phyloP scores from a whole-genome alignment of 148 eudicot genomes.

The Vaccinium macrocarpon region DNA sequence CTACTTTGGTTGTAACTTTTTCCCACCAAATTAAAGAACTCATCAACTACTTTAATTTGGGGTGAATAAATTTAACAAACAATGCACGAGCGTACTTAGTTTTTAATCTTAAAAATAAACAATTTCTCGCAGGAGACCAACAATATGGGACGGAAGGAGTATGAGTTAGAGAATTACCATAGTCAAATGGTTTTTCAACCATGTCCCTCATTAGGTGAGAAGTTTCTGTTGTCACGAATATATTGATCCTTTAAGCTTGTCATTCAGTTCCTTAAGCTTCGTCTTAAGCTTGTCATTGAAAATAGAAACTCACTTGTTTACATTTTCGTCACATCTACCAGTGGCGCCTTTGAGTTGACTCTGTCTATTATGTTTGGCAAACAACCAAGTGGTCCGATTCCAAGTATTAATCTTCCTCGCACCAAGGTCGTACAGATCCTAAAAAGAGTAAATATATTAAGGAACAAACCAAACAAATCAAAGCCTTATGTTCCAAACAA shows the following conservation, averaged over 20 bases:
- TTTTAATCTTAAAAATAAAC: too few species aligned
- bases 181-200: background rate
- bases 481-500: too few species aligned
- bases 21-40: too few species aligned
- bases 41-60: too few species aligned
- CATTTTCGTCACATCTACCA: background rate
- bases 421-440: constrained; percentile 9
- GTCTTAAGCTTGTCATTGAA: constrained; percentile 6
- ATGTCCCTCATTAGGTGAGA: background rate
- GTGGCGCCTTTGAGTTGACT: background rate
- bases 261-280: background rate
- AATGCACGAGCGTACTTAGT: too few species aligned
- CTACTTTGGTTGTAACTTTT: too few species aligned
- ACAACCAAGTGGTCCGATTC: constrained; percentile 18
- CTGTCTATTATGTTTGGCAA: constrained; percentile 7
- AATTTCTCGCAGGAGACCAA: too few species aligned
- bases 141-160: too few species aligned
- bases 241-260: background rate
- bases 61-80: too few species aligned
- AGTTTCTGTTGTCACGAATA: background rate
- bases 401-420: constrained; percentile 9
- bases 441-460: background rate
- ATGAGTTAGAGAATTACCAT: background rate
- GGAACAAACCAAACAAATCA: too few species aligned
- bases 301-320: background rate